These are phyloP conservation scores for Pichia nanzhaoensis DNA, from an alignment of 805 yeast species.

Conservation along the genomic window DNA sequence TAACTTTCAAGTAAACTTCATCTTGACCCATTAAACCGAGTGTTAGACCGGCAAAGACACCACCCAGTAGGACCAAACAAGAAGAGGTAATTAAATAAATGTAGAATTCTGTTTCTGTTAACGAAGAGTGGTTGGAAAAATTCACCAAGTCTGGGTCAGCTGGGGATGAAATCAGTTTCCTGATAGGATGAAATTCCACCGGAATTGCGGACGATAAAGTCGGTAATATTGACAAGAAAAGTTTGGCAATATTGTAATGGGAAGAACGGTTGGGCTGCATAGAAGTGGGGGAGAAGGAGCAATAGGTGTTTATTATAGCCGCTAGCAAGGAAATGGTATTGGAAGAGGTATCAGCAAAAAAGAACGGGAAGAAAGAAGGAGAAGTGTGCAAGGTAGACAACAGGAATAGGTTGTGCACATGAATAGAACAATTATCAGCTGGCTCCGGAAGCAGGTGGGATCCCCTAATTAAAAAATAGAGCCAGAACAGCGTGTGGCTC, in stretches of 20 bases:
- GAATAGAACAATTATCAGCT: too few relatives aligned
- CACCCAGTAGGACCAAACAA: constrained; percentile 65
- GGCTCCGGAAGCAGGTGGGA: too few relatives aligned
- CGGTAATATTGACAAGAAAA: constrained; percentile 6
- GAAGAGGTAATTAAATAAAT: constrained; percentile 48
- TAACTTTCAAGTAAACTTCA: constrained; percentile 87
- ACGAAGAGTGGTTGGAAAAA: constrained; percentile 15
- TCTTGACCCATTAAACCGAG: constrained; percentile 97
- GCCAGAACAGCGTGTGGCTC: too few relatives aligned
- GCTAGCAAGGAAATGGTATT: too few relatives aligned
- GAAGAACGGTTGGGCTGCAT: constrained; percentile 5
- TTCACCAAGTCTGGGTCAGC: constrained; percentile 1
- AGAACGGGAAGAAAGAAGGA: too few relatives aligned
- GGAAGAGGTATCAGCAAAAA: too few relatives aligned
- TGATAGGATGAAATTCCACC: constrained; percentile 10
- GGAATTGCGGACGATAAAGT: constrained; percentile 13
- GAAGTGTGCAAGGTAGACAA: too few relatives aligned
- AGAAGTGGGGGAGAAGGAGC: too few relatives aligned
- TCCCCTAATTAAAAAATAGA: too few relatives aligned
- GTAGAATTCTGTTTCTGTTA: constrained; percentile 34
- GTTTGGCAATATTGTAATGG: constrained; percentile 2
- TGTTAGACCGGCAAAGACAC: constrained; percentile 92
- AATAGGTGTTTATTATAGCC: too few relatives aligned
- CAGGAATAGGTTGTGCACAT: too few relatives aligned
- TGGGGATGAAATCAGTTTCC: neutral